These are phyloP conservation scores for Drechslerella dactyloides DNA, from an alignment of 2,329 filamentous ascomycete genomes.

Conservation along the genomic window DNA sequence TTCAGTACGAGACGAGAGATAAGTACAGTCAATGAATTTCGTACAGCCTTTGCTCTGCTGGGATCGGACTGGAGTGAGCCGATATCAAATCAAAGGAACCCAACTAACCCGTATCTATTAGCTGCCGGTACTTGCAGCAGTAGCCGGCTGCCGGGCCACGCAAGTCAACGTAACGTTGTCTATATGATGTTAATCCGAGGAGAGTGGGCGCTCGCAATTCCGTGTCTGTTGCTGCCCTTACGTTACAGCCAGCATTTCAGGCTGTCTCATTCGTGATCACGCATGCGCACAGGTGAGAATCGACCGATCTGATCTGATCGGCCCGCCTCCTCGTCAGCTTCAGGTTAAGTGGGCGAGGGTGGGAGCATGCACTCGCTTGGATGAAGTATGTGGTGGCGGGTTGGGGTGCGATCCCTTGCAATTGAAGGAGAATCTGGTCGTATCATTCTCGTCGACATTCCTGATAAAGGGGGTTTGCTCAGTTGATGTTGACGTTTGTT, in stretches of 20 bases:
- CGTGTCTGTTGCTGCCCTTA: no score
- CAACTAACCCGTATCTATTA: neutral
- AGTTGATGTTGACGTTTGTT: neutral
- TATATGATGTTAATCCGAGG: no score
- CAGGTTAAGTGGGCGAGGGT: no score
- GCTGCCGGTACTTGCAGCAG: neutral
- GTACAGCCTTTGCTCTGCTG: neutral
- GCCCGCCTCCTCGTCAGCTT: constrained; percentile 2
- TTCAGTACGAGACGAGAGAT: neutral
- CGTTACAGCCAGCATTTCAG: no score
- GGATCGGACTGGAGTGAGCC: neutral
- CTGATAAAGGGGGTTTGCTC: neutral
- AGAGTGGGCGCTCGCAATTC: neutral
- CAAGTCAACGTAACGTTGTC: neutral
- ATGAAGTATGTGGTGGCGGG: neutral
- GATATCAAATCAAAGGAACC: constrained; percentile 10
- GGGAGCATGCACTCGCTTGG: neutral
- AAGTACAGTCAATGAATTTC: neutral
- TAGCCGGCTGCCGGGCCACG: no score
- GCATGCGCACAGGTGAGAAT: constrained; percentile 8
- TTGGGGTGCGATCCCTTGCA: neutral
- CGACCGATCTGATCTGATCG: constrained; percentile 7
- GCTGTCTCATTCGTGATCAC: neutral
- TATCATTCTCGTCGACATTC: constrained; percentile 7
- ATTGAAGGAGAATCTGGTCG: neutral